Base-by-base conservation (phyloP, 208 protist species). In the Vickermania spadyakhi region DNA sequence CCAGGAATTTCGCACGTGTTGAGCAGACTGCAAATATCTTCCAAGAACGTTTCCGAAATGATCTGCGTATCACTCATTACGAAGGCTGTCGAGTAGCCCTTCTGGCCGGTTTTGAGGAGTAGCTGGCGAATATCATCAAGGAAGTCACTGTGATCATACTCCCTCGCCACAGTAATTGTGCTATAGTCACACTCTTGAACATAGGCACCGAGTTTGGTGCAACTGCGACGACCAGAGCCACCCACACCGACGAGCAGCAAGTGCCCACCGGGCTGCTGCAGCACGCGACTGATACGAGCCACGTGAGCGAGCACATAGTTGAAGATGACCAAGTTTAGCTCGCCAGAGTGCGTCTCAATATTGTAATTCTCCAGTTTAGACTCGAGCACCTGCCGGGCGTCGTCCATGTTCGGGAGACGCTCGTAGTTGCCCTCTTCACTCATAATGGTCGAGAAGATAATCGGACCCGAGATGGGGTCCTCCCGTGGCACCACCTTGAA, bases 11-110 rank as follows among this genome's bases (percentile, higher is more conserved):
- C 94, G 29, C 97, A 96, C 11, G 86, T 95, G 80, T 98, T 99
- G 26, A 99, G 81, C 26, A 99, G 66, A 59, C 88, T 97, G 79
- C 97, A 98, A 30, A 99, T 89, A 71, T 99, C 97, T 70, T 99
- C 97, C 1, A 99, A 70, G 60, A 99, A 98, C 13, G 79, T 70
- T 60, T 98, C 91, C 28, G 88, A 76, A 30, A 93, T 89, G 62
- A 99, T 97, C 70, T 99, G 96, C 41, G 89, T 93, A 75, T 99
- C 98, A 29, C 79, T 84, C 60, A 99, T 76, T 21, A 99, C 82
- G 67, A 99, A 99, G 27, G 98, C 95, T 1, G 89, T 96, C 13
- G 84, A 76, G 55, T 96, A 93, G 21, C 84, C 86, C 61, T 97
- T 91, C 62, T 93, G 76, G 50, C 97, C 98, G 0, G 96, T 96